Base-by-base conservation (phyloP, 2,329 filamentous ascomycete species). In the Hansfordia pulvinata region DNA sequence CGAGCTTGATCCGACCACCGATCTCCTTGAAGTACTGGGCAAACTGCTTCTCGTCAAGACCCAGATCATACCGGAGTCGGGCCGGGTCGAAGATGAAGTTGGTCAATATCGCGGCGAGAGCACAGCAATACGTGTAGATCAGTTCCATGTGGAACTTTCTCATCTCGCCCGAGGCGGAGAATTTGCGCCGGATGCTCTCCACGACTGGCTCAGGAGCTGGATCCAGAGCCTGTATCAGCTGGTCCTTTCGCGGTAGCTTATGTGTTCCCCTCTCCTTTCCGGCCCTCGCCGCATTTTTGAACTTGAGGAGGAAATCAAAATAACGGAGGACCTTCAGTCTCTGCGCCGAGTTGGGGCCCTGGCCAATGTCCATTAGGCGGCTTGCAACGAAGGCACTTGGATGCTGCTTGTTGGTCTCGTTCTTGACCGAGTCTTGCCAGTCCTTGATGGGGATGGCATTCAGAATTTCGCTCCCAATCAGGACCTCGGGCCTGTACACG, bases 21-120 rank as follows among this genome's bases (percentile, higher is more conserved):
- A 90, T 74, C 49, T 88, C 82, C 25, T 60, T 54, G 49, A 81
- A 86, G 49, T 84, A 86, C 43, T 73, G 65, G 27, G 60, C 65
- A 41, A 88, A 73, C 44, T 71, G 60, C 52, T 70, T 77, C 49
- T 76, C 70, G 37, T 85, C 78, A 30, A 86, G 42, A 43, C 69
- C 67, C 32, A 90, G 52, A 44, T 90, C 83, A 34, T 79, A 70
- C 28, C 72, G 67, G 36, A 92, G 53, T 36, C 76, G 65, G 35
- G 65, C 66, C 6, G 75, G 75, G 41, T 86, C 75, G 29, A 82
- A 72, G 44, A 76, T 71, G 43, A 73, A 84, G 44, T 76, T 73
- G 41, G 85, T 78, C 11, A 85, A 57, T 34, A 82, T 69, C 46
- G 79, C 66, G 16, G 76, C 70, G 33, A 85, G 62, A 2, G 69